phyloP scores from a whole-genome alignment of 805 yeast genomes.

The Torulaspora microellipsoides region DNA sequence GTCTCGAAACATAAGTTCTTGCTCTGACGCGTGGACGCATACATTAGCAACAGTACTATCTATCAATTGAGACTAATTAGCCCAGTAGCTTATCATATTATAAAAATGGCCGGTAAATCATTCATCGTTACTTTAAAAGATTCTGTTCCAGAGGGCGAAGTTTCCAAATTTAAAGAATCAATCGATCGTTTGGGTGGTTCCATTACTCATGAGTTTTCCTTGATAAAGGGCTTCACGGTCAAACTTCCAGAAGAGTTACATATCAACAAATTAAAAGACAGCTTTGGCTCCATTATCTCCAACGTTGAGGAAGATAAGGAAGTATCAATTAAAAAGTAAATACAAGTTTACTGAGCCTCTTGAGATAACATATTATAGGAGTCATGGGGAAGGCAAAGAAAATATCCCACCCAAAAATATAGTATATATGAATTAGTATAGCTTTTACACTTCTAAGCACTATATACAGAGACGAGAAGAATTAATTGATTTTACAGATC shows the following conservation, averaged over 20 bases:
- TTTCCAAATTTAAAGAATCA: conserved; percentile 35
- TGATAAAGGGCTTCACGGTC: conserved; percentile 47
- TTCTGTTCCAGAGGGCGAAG: conserved; percentile 38
- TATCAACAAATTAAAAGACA: conserved; percentile 41
- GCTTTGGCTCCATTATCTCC: conserved; percentile 45
- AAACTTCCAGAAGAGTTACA: conserved; percentile 51
- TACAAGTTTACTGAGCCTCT: no score
- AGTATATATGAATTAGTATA: no score
- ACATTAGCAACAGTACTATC: no score
- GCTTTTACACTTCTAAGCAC: no score
- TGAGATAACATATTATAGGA: no score
- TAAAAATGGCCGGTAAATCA: conserved; percentile 17
- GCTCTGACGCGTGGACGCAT: no score
- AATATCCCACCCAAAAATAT: no score
- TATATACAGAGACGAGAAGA: no score
- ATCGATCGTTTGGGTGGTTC: conserved; percentile 40
- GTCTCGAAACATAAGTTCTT: no score
- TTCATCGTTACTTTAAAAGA: conserved; percentile 44
- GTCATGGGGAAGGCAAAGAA: no score
- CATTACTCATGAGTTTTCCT: conserved; percentile 45
- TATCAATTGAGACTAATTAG: no score
- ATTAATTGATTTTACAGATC: no score
- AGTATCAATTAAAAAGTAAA: conserved; percentile 42
- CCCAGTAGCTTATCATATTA: not conserved
- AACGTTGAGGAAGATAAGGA: conserved; percentile 65